Evolutionary conservation across 495 filamentous ascomycete species (phyloP).

Genomic region (Opeltia flavorubescens): DNA sequence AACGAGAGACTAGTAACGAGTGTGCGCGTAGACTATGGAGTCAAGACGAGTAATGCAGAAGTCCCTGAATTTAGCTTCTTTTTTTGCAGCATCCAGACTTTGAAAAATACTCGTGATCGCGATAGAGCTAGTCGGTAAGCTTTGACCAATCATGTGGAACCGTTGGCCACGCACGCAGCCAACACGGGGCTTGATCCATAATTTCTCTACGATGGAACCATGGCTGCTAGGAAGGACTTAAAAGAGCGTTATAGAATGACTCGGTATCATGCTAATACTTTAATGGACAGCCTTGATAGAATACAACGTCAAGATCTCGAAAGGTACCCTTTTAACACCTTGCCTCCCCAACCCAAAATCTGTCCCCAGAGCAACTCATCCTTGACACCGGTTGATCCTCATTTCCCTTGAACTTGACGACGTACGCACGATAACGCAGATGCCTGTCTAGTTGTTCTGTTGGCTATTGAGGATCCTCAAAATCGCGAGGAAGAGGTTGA

Average conservation of each 20-base stretch:
- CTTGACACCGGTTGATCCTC: too few species aligned
- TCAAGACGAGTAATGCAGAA: too few species aligned
- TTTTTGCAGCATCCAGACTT: too few species aligned
- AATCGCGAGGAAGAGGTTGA: conserved; percentile 93
- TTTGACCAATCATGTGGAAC: neutral
- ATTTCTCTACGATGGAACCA: too few species aligned
- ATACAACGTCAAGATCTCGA: neutral
- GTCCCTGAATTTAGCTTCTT: too few species aligned
- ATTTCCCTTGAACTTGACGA: neutral
- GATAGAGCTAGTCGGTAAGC: neutral
- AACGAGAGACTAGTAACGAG: neutral
- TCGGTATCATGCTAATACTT: too few species aligned
- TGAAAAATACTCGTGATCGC: too few species aligned
- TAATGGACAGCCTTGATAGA: too few species aligned
- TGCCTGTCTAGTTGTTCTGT: conserved; percentile 52
- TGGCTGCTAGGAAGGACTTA: too few species aligned
- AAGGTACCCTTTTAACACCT: neutral
- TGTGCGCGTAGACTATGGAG: too few species aligned
- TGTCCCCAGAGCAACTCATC: neutral
- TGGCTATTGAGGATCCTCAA: conserved; percentile 81
- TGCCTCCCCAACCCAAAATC: neutral
- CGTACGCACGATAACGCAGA: neutral
- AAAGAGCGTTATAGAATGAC: too few species aligned
- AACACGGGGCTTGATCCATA: too few species aligned
- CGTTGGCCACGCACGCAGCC: neutral